These are phyloP conservation scores for Athelia sp. DNA, from an alignment of 1,284 basidiomycete genomes.

Conservation along the genomic window DNA sequence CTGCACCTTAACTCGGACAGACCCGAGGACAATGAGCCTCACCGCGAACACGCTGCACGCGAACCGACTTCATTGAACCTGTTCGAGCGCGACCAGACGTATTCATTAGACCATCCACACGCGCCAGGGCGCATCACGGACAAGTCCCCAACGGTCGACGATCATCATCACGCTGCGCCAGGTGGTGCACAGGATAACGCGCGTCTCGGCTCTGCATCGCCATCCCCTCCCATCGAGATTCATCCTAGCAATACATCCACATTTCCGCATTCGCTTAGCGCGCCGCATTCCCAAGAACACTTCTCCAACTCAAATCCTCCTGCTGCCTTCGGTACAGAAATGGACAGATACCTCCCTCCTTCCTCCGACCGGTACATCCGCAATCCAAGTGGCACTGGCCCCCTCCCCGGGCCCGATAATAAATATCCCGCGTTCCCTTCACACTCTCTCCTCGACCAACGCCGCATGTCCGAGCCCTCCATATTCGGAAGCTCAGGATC, in stretches of 20 bases:
- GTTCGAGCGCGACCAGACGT: background rate
- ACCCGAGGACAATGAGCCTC: background rate
- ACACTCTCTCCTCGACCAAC: conserved; percentile 39
- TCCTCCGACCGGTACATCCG: conserved; percentile 23
- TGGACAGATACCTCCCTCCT: conserved; percentile 11
- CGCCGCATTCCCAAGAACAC: conserved; percentile 38
- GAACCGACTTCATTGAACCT: background rate
- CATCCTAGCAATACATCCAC: conserved; percentile 26
- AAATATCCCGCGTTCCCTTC: conserved; percentile 30
- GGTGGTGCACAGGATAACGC: too few relatives aligned
- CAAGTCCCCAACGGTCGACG: too few relatives aligned
- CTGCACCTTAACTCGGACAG: background rate
- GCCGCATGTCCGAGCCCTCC: conserved; percentile 62
- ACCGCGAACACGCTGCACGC: background rate
- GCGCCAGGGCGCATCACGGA: too few relatives aligned
- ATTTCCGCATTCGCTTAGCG: conserved; percentile 36
- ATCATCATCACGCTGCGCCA: too few relatives aligned
- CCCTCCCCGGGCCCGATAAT: conserved; percentile 29
- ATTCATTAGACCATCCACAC: too few relatives aligned
- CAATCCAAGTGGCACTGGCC: conserved; percentile 25
- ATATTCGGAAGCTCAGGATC: conserved; percentile 28
- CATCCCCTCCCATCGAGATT: conserved; percentile 33
- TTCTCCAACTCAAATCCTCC: conserved; percentile 32
- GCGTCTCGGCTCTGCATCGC: conserved; percentile 30
- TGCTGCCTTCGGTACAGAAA: conserved; percentile 17